Conservation (phyloP, 2,329 filamentous ascomycete species). For the Colletotrichum sp. region DNA sequence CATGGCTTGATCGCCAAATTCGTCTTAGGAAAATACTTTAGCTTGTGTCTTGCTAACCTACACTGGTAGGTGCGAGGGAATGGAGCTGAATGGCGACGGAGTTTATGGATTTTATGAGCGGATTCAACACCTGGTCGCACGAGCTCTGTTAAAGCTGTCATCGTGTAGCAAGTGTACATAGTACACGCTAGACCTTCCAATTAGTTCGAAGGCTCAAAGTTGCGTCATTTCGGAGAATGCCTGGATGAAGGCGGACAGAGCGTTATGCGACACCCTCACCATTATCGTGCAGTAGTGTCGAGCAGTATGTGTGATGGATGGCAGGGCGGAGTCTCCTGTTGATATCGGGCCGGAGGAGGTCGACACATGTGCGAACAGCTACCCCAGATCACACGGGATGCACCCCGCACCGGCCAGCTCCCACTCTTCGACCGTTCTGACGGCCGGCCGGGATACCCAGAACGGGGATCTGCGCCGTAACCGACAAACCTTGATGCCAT, state of each 20-base stretch:
- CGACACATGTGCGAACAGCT: conserved; percentile 5
- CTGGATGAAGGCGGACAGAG: neutral
- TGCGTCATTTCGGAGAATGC: neutral
- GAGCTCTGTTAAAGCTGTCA: neutral
- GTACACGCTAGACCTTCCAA: neutral
- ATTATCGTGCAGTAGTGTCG: conserved; percentile 3
- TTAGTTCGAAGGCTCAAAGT: neutral
- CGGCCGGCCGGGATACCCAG: conserved; percentile 5
- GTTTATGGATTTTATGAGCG: neutral
- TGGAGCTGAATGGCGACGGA: neutral
- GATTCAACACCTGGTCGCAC: neutral
- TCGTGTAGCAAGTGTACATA: neutral
- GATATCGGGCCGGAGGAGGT: conserved; percentile 16
- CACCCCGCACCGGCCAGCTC: conserved; percentile 13
- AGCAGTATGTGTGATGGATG: conserved; percentile 1
- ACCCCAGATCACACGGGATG: conserved; percentile 20
- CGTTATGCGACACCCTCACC: neutral
- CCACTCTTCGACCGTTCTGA: conserved; percentile 2
- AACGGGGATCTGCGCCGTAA: conserved; percentile 14
- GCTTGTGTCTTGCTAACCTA: neutral
- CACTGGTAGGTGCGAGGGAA: neutral
- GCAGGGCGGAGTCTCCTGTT: conserved; percentile 21
- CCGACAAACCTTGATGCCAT: conserved; percentile 17
- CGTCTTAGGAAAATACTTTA: neutral
- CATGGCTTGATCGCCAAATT: neutral